phyloP scores from a whole-genome alignment of 2,329 filamentous ascomycete species.

The Neonectria neomacrospora region DNA sequence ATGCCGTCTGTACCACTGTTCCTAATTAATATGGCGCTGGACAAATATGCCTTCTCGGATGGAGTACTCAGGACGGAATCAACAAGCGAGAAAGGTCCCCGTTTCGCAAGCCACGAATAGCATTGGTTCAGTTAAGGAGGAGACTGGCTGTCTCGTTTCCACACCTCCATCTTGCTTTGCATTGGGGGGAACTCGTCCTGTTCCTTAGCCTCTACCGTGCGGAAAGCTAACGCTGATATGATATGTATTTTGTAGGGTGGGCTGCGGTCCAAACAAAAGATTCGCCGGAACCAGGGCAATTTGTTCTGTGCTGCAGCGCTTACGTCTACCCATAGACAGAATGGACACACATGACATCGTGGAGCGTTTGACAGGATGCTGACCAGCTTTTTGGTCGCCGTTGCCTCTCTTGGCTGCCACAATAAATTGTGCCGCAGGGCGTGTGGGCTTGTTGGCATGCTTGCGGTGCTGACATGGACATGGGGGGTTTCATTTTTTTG shows the following conservation, averaged over 20 bases:
- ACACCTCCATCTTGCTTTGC: slow-evolving; percentile 26
- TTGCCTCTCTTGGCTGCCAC: neutral
- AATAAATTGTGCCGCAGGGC: neutral
- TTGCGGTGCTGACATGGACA: slow-evolving; percentile 14
- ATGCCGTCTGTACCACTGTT: slow-evolving; percentile 6
- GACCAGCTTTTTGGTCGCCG: neutral
- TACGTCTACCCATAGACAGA: neutral
- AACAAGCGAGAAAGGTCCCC: slow-evolving; percentile 11
- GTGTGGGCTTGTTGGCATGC: neutral
- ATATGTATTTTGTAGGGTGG: neutral
- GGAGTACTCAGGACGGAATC: slow-evolving; percentile 17
- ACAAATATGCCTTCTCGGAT: slow-evolving; percentile 4
- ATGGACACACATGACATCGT: neutral
- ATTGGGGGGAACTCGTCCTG: neutral
- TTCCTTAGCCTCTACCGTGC: slow-evolving; percentile 21
- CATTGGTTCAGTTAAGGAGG: slow-evolving; percentile 15
- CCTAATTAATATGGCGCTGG: slow-evolving; percentile 14
- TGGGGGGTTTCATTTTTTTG: neutral
- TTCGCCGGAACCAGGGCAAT: neutral
- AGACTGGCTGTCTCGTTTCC: slow-evolving; percentile 14
- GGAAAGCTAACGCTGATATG: slow-evolving; percentile 14
- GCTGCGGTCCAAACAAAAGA: neutral
- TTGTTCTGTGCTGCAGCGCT: neutral
- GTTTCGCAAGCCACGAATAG: slow-evolving; percentile 12
- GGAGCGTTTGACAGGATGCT: neutral